These are phyloP conservation scores for Aspergillus nomiae DNA, from an alignment of 2,329 filamentous ascomycete species.

Conservation along the genomic window DNA sequence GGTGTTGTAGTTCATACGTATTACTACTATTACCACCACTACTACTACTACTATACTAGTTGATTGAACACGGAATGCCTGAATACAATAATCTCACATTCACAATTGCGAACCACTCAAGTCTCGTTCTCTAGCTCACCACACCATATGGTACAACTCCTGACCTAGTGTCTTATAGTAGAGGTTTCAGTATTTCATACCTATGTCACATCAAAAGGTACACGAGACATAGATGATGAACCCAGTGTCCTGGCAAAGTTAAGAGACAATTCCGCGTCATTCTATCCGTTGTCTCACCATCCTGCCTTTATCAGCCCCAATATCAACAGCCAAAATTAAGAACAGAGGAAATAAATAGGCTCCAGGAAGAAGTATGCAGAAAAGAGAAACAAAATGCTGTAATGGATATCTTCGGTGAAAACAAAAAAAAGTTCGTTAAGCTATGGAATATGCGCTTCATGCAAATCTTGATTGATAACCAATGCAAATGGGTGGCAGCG, in stretches of 20 bases:
- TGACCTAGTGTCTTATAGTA: not conserved
- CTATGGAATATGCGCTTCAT: slow-evolving; percentile 33
- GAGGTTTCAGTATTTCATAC: not conserved
- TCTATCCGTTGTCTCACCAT: slow-evolving; percentile 4
- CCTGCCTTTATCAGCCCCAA: slow-evolving; percentile 6
- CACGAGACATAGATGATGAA: not conserved
- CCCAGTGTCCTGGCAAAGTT: not conserved
- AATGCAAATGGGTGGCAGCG: not conserved
- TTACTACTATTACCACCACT: too few species aligned
- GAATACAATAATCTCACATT: not conserved
- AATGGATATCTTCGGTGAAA: slow-evolving; percentile 31
- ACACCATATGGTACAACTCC: not conserved
- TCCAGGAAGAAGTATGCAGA: slow-evolving; percentile 12
- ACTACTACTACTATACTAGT: too few species aligned
- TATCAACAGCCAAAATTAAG: slow-evolving; percentile 13
- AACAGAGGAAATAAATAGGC: not conserved
- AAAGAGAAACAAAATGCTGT: slow-evolving; percentile 21
- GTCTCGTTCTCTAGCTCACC: not conserved
- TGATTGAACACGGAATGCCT: too few species aligned
- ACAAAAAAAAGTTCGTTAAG: slow-evolving; percentile 27
- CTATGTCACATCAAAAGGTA: not conserved
- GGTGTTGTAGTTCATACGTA: not conserved
- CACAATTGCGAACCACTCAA: not conserved
- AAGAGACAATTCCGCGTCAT: not conserved
- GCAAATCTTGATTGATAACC: slow-evolving; percentile 27